Conservation (phyloP, 225 moss, liverwort and hornwort species). For the Marchantia polymorpha region DNA sequence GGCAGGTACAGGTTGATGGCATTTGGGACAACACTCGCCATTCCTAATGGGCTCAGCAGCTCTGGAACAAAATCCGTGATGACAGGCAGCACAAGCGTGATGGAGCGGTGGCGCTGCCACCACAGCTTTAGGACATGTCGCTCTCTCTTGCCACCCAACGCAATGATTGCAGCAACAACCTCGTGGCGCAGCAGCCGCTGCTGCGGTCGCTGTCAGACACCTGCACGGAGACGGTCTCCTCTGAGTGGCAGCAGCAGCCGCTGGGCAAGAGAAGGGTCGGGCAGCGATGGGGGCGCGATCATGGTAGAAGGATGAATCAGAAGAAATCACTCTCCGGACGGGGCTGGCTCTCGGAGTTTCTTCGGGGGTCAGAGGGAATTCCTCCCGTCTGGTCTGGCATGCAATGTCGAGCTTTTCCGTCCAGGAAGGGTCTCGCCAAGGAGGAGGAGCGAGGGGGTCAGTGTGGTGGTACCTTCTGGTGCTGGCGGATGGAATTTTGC, state of each 20-base stretch:
- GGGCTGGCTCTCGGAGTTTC: constrained; percentile 8
- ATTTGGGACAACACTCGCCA: constrained; percentile 14
- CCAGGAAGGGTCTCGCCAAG: neutral
- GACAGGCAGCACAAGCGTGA: neutral
- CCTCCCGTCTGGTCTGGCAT: constrained; percentile 17
- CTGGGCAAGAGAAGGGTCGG: neutral
- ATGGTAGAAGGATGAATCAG: neutral
- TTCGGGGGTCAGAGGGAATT: constrained; percentile 13
- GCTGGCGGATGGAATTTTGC: neutral
- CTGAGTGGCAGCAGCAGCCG: neutral
- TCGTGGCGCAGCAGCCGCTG: neutral
- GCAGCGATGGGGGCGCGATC: neutral
- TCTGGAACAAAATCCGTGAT: neutral
- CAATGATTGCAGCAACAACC: neutral
- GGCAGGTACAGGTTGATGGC: constrained; percentile 2
- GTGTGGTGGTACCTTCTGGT: constrained; percentile 1
- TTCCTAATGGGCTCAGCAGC: neutral
- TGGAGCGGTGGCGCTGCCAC: neutral
- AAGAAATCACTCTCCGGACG: neutral
- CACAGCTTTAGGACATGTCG: neutral
- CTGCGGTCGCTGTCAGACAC: neutral
- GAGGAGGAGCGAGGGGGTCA: neutral
- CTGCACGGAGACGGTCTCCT: neutral
- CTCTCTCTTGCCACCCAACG: neutral
- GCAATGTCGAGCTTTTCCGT: neutral